Evolutionary conservation across 1,139 yeast species (phyloP), one percentile per base, ranked within the genome.

Genomic region (Entelexis paramagnoliae): DNA sequence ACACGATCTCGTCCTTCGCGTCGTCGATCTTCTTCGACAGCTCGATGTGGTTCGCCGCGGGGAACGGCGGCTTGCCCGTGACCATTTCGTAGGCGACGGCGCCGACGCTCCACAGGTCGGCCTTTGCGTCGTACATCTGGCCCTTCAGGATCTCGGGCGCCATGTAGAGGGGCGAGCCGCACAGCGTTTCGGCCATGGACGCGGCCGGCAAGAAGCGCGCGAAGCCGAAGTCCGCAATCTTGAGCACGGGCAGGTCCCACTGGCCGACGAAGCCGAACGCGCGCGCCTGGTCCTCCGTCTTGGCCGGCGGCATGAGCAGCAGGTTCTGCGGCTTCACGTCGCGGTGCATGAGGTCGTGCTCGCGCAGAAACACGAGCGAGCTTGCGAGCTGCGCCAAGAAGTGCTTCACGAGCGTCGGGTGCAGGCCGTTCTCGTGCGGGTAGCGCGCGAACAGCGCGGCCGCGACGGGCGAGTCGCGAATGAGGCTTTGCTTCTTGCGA

Each of bases 41-140:
- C 64, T 91, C 97, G 57, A 91, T 80, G 64, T 89, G 97, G 64
- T 89, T 91, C 5, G 83, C 80, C 3, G 98, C 98, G 58, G 83
- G 80, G 66, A 89, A 91, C 0, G 98, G 98, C 1, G 98, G 96
- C 64, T 78, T 83, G 9, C 98, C 97, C 30, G 85, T 89, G 14
- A 87, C 77, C 96, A 91, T 88, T 67, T 91, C 98, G 66, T 83
- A 91, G 16, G 88, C 70, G 0, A 91, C 97, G 0, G 97, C 94
- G 4, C 98, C 98, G 5, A 91, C 96, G 1, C 96, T 87, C 98
- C 98, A 91, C 58, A 91, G 71, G 66, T 91, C 98, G 0, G 96
- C 97, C 65, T 88, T 89, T 4, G 97, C 98, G 62, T 89, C 88
- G 68, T 91, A 91, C 67, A 88, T 91, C 65, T 93, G 97, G 65